These are phyloP conservation scores for Piper betle DNA, from an alignment of 164 flowering plant genomes.

Conservation along the genomic window DNA sequence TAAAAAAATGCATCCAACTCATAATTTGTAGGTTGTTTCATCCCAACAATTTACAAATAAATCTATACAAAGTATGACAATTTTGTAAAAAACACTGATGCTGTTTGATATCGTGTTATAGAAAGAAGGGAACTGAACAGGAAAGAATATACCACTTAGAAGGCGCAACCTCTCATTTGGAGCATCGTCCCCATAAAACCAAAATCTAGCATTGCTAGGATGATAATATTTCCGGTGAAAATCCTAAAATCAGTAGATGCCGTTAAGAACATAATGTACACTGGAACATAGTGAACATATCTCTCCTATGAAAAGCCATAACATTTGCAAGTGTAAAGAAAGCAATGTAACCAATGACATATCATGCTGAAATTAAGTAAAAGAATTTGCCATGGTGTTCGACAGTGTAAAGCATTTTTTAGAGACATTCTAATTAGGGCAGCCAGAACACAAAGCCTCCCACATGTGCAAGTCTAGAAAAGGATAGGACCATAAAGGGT, in stretches of 20 bases:
- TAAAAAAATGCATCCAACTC: not conserved
- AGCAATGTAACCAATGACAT: too few relatives aligned
- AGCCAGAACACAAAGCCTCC: too few relatives aligned
- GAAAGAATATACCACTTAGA: slow-evolving; percentile 53
- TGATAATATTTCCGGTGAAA: slow-evolving; percentile 88
- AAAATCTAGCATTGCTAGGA: slow-evolving; percentile 94
- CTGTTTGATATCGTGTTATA: not conserved
- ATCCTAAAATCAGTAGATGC: slow-evolving; percentile 34
- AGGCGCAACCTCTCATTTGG: slow-evolving; percentile 74
- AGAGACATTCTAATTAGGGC: too few relatives aligned
- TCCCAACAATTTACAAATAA: too few relatives aligned
- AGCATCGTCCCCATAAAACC: slow-evolving; percentile 99
- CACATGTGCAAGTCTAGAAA: too few relatives aligned
- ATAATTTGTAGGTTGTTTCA: not conserved
- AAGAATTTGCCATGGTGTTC: too few relatives aligned
- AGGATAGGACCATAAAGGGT: too few relatives aligned
- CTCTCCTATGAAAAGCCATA: not conserved
- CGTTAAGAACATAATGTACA: slow-evolving; percentile 2
- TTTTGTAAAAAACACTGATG: not conserved
- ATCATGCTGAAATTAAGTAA: too few relatives aligned
- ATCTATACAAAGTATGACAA: too few relatives aligned
- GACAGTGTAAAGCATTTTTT: too few relatives aligned
- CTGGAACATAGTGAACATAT: not conserved
- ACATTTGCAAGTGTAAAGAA: not conserved
- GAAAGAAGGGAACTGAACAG: not conserved